Evolutionary conservation across 805 yeast species (phyloP).

Genomic region (Sugiyamaella smithiae): DNA sequence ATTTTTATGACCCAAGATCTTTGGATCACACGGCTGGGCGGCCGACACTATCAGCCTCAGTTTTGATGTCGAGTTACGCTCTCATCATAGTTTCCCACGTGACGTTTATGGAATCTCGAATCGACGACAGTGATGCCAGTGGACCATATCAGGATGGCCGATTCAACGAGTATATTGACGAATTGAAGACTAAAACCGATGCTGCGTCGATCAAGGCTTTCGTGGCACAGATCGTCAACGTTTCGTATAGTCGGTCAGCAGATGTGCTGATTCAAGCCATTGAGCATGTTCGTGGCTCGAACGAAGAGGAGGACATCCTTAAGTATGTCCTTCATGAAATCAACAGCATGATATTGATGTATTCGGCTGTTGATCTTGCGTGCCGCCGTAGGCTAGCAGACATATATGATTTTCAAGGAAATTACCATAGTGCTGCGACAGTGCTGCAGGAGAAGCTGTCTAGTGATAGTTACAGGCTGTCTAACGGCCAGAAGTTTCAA

Average conservation of each 20-base stretch:
- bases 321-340: not conserved
- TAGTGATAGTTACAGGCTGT: constrained; percentile 20
- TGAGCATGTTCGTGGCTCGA: not conserved
- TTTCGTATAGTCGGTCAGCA: not conserved
- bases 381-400: constrained; percentile 28
- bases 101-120: not conserved
- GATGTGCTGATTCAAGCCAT: not conserved
- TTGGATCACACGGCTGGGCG: too few relatives aligned
- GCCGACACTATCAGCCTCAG: not conserved
- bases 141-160: not conserved
- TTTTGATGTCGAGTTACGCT: not conserved
- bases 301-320: constrained; percentile 2
- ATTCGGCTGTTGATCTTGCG: constrained; percentile 27
- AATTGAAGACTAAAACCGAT: not conserved
- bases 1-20: too few relatives aligned
- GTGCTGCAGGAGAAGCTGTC: constrained; percentile 27
- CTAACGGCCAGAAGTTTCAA: constrained; percentile 26
- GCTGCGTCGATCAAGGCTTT: not conserved
- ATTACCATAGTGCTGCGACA: constrained; percentile 26
- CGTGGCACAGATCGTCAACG: not conserved
- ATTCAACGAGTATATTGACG: not conserved
- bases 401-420: constrained; percentile 21
- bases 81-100: too few relatives aligned
- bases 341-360: constrained; percentile 22
- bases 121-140: not conserved